phyloP scores from a whole-genome alignment of 257 asterid species.

The Eustoma russellianum region DNA sequence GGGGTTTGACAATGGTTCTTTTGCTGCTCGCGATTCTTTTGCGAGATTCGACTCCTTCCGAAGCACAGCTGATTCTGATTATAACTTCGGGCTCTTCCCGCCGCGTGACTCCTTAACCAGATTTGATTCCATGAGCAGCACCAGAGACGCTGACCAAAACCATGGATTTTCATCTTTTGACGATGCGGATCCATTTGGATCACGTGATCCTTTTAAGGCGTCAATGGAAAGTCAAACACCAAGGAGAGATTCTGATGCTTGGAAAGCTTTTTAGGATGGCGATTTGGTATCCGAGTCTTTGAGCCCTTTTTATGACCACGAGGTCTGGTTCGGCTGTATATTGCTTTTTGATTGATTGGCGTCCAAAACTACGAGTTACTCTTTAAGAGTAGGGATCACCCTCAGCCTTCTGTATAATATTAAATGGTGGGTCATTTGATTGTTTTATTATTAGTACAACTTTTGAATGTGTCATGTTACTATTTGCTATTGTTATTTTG shows the following conservation, averaged over 20 bases:
- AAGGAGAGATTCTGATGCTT: conserved; percentile 59
- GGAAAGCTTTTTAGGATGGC: conserved; percentile 71
- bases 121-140: conserved; percentile 21
- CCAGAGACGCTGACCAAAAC: conserved; percentile 56
- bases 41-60: conserved; percentile 71
- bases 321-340: neutral
- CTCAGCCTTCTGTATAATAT: too few species aligned
- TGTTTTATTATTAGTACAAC: too few species aligned
- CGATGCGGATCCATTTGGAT: conserved; percentile 72
- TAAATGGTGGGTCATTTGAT: too few species aligned
- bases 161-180: conserved; percentile 64
- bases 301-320: conserved; percentile 1
- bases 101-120: conserved; percentile 23
- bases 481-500: too few species aligned
- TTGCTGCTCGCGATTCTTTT: conserved; percentile 41
- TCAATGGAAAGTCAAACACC: conserved; percentile 58
- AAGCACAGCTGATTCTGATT: conserved; percentile 70
- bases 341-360: too few species aligned
- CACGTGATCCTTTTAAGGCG: conserved; percentile 55
- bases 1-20: conserved; percentile 52
- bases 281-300: neutral
- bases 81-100: conserved; percentile 38
- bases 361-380: too few species aligned
- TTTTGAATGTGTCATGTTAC: too few species aligned
- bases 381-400: too few species aligned